phyloP scores from a whole-genome alignment of 345 rosid species.

The Moringa oleifera region DNA sequence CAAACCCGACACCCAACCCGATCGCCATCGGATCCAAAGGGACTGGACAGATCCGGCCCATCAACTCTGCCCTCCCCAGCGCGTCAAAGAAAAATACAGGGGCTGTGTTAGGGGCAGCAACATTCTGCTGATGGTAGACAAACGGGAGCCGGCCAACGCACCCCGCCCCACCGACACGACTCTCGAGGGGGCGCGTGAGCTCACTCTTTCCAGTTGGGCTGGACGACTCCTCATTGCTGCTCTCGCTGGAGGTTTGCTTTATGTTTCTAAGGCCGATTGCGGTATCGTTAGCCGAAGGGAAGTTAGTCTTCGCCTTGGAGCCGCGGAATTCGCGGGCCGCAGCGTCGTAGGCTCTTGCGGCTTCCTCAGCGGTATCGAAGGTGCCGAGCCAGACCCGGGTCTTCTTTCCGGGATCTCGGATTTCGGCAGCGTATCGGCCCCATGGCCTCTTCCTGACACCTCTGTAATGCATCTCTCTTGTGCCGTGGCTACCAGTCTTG shows the following conservation, averaged over 20 bases:
- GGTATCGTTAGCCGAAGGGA: slow-evolving; percentile 31
- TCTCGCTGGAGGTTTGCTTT: slow-evolving; percentile 26
- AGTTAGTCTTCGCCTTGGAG: slow-evolving; percentile 62
- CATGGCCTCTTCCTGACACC: slow-evolving; percentile 72
- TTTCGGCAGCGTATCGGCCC: slow-evolving; percentile 81
- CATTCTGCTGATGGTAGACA: slow-evolving; percentile 26
- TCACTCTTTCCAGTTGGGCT: slow-evolving; percentile 29
- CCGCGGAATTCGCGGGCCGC: slow-evolving; percentile 70
- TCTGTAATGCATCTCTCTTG: slow-evolving; percentile 37
- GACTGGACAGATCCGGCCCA: slow-evolving; percentile 39
- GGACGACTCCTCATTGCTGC: slow-evolving; percentile 39
- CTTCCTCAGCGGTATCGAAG: slow-evolving; percentile 66
- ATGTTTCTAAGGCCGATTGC: background rate
- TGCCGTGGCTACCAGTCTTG: background rate
- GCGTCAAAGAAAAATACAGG: slow-evolving; percentile 32
- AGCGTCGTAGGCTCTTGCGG: slow-evolving; percentile 55
- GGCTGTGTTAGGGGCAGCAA: slow-evolving; percentile 19
- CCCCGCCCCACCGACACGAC: slow-evolving; percentile 1
- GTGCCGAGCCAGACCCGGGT: slow-evolving; percentile 74
- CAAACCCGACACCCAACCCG: slow-evolving; percentile 19
- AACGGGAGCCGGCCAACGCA: slow-evolving; percentile 41
- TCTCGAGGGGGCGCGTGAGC: slow-evolving; percentile 9
- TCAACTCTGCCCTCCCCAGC: slow-evolving; percentile 29
- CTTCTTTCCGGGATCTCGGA: slow-evolving; percentile 67
- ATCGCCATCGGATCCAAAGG: slow-evolving; percentile 35